Evolutionary conservation across 129 eudicot species (phyloP).

Genomic region (Smallanthus sonchifolius): DNA sequence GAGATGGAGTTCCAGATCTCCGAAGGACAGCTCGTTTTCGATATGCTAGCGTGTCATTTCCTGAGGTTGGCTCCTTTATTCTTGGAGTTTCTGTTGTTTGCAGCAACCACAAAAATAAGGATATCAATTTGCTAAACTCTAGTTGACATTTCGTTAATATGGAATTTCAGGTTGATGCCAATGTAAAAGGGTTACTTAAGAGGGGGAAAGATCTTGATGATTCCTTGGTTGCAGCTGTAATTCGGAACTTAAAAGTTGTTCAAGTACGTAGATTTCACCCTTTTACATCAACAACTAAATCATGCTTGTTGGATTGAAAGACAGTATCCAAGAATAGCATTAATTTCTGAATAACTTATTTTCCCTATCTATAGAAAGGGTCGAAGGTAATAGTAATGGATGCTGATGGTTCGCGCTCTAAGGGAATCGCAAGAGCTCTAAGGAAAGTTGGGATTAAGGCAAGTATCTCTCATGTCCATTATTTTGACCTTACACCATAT

Average conservation of each 20-base stretch:
- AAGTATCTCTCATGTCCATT: conserved; percentile 29
- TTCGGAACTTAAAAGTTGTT: conserved; percentile 85
- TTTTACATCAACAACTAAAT: neutral
- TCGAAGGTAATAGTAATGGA: conserved; percentile 87
- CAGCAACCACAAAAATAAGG: neutral
- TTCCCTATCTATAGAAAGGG: conserved; percentile 53
- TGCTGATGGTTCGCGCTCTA: conserved; percentile 87
- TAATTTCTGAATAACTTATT: conserved; percentile 21
- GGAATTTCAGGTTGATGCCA: conserved; percentile 57
- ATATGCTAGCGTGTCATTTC: conserved; percentile 63
- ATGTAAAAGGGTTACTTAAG: conserved; percentile 57
- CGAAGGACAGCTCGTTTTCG: conserved; percentile 85
- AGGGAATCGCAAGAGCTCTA: conserved; percentile 87
- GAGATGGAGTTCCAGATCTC: conserved; percentile 98
- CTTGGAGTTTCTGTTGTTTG: neutral
- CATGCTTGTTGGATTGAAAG: conserved; percentile 1
- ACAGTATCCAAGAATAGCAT: neutral
- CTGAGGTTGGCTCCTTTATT: conserved; percentile 48
- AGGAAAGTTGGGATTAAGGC: conserved; percentile 80
- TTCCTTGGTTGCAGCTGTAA: conserved; percentile 62
- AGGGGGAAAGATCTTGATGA: conserved; percentile 77
- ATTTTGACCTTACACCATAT: neutral
- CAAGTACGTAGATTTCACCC: conserved; percentile 40
- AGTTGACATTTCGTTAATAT: conserved; percentile 4
- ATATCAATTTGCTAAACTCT: neutral